Evolutionary conservation across 495 filamentous ascomycete species (phyloP), one percentile per base, ranked within the genome.

Genomic region (Wilcoxina mikolae): DNA sequence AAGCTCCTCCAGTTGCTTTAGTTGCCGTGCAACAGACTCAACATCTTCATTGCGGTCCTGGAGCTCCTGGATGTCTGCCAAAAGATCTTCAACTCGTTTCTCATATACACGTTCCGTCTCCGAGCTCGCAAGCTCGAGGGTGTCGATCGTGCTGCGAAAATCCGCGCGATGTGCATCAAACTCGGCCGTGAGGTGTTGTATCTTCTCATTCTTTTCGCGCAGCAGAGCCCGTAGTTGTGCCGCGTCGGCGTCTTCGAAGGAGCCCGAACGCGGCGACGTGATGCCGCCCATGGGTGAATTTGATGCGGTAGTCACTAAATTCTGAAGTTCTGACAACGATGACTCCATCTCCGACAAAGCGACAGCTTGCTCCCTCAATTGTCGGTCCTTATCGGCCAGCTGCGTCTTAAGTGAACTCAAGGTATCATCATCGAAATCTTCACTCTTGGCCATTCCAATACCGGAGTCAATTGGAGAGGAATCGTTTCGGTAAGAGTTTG

Each of bases 51-150:
- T 82, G 25, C 84, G 74, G 44, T 88, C 83, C 51, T 89, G 82
- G 2, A 90, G 67, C 48, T 94, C 87, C 50, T 80, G 77, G 39
- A 93, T 77, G 58, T 95, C 85, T 56, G 84, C 76, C 71, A 87
- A 74, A n/a, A 99, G 71, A 62, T 95, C 88, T 59, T 89, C 84
- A 5, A 95, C 81, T 58, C 81, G 80, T 64, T 86, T 85, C 66
- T 96, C 93, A 61, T 99, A 96, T 4, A 96, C 89, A n/a, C 91
- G 77, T 68, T 95, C 90, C 4, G 91, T 99, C 69, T 99, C 91
- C 0, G 88, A 86, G 60, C 88, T 93, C 5, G 91, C 93, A 70
- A 95, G 80, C 69, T 99, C 91, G 33, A 99, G 73, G 0, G 89
- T 93, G 70, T 99, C 91, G 46, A 99, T 87, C 17, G 91, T 99